phyloP scores from a whole-genome alignment of 2,329 filamentous ascomycete genomes.

The Penicillium sp. region DNA sequence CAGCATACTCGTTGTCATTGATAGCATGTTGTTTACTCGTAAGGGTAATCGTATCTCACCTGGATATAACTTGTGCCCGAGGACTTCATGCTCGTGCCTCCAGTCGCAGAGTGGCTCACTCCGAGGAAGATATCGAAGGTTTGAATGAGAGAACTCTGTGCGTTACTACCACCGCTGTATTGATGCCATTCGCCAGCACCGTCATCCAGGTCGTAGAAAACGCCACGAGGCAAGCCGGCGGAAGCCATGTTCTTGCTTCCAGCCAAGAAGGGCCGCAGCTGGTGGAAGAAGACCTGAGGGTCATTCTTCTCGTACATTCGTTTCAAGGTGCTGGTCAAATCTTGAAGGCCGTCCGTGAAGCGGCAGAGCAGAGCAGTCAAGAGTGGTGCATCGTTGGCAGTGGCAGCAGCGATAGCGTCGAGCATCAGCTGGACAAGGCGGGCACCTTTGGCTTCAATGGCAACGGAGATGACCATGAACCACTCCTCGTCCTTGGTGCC shows the following conservation, averaged over 20 bases:
- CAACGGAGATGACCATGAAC: slow-evolving; percentile 56
- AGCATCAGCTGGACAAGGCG: slow-evolving; percentile 50
- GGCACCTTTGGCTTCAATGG: slow-evolving; percentile 55
- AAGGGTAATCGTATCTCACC: slow-evolving; percentile 13
- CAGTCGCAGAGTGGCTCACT: slow-evolving; percentile 49
- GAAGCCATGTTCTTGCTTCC: slow-evolving; percentile 57
- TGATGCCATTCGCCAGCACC: slow-evolving; percentile 53
- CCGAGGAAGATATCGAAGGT: slow-evolving; percentile 57
- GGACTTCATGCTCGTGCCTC: slow-evolving; percentile 26
- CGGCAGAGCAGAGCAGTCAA: slow-evolving; percentile 44
- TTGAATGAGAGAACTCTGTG: slow-evolving; percentile 57
- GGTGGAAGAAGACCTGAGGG: slow-evolving; percentile 54
- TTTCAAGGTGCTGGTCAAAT: slow-evolving; percentile 46
- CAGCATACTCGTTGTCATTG: neutral
- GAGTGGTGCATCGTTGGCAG: slow-evolving; percentile 36
- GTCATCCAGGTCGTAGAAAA: slow-evolving; percentile 55
- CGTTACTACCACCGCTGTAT: slow-evolving; percentile 57
- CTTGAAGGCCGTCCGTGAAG: slow-evolving; percentile 45
- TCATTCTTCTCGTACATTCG: slow-evolving; percentile 55
- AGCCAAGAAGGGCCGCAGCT: slow-evolving; percentile 54
- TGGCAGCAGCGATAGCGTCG: slow-evolving; percentile 49
- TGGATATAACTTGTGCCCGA: slow-evolving; percentile 31
- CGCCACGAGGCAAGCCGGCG: slow-evolving; percentile 53
- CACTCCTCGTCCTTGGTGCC: slow-evolving; percentile 45
- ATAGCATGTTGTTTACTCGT: slow-evolving; percentile 8